Percentiles rank a stretch among this genome's conserved stretches.
These are phyloP conservation scores for Lobosporangium transversale DNA, from an alignment of 192 early-diverging fungal species.

Conservation along the genomic window DNA sequence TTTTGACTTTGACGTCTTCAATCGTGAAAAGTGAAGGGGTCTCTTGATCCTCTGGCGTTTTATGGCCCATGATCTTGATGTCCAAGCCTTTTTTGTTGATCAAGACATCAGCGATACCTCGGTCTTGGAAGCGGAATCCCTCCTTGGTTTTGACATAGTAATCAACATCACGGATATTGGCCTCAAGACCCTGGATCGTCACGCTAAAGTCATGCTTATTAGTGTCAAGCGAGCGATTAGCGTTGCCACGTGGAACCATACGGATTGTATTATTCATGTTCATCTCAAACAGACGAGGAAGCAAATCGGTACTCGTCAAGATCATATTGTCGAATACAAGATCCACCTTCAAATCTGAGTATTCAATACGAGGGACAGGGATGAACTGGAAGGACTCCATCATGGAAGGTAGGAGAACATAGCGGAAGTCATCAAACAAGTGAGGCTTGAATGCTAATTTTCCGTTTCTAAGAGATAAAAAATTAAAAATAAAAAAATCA, in stretches of 20 bases:
- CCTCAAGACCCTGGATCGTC: constrained; percentile 50
- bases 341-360: constrained; percentile 56
- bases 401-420: constrained; percentile 51
- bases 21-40: constrained; percentile 29
- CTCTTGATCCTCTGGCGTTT: constrained; percentile 29
- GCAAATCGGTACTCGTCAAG: constrained; percentile 50
- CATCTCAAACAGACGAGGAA: constrained; percentile 52
- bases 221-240: constrained; percentile 16
- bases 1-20: constrained; percentile 32
- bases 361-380: constrained; percentile 58
- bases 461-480: constrained; percentile 27
- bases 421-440: constrained; percentile 54
- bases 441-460: constrained; percentile 57
- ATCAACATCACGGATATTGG: constrained; percentile 47
- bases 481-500: background rate
- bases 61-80: constrained; percentile 11
- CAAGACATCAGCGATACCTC: constrained; percentile 50
- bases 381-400: constrained; percentile 55
- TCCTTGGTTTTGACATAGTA: constrained; percentile 55
- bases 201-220: constrained; percentile 44
- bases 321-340: constrained; percentile 55
- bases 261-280: constrained; percentile 48
- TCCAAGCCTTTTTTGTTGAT: constrained; percentile 40
- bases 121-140: constrained; percentile 50
- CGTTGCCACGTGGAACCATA: constrained; percentile 46